A percentile compares a stretch with the other conserved stretches of the same genome.
Evolutionary conservation across 2,329 filamentous ascomycete species (phyloP).

Genomic region (Dendryphion nanum): DNA sequence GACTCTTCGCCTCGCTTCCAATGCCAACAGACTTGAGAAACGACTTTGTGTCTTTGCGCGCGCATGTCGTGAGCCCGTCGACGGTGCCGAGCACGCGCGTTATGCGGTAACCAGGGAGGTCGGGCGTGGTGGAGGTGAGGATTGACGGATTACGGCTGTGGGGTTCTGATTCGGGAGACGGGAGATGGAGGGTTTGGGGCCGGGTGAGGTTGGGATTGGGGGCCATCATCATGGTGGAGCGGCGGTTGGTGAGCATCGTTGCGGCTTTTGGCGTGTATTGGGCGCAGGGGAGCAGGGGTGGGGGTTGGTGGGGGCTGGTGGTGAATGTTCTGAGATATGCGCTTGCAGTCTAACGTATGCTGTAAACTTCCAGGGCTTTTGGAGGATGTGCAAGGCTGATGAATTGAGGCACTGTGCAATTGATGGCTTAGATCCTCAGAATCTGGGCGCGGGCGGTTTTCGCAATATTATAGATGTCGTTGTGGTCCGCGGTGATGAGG

Average conservation of each 20-base stretch:
- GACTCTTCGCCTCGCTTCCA: slow-evolving; percentile 29
- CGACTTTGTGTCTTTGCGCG: slow-evolving; percentile 34
- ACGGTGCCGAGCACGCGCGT: slow-evolving; percentile 27
- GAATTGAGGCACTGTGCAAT: background rate
- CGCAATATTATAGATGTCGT: background rate
- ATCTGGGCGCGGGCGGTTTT: background rate
- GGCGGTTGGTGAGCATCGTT: slow-evolving; percentile 36
- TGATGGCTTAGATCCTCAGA: background rate
- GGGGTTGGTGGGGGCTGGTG: too few relatives aligned
- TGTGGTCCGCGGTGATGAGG: background rate
- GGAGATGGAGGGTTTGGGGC: background rate
- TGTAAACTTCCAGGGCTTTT: background rate
- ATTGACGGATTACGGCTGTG: slow-evolving; percentile 27
- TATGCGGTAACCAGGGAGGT: slow-evolving; percentile 26
- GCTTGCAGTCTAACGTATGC: background rate
- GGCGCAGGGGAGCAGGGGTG: background rate
- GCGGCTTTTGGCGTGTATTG: background rate
- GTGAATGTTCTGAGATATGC: too few relatives aligned
- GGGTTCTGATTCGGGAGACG: slow-evolving; percentile 22
- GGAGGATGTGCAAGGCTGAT: background rate
- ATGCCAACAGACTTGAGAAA: slow-evolving; percentile 31
- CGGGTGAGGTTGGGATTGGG: slow-evolving; percentile 5
- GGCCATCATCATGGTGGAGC: slow-evolving; percentile 35
- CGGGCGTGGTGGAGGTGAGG: slow-evolving; percentile 26
- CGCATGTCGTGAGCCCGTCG: slow-evolving; percentile 30